These are phyloP conservation scores for Magnusiomyces tetraspermus DNA, from an alignment of 1,139 yeast species.

Conservation along the genomic window DNA sequence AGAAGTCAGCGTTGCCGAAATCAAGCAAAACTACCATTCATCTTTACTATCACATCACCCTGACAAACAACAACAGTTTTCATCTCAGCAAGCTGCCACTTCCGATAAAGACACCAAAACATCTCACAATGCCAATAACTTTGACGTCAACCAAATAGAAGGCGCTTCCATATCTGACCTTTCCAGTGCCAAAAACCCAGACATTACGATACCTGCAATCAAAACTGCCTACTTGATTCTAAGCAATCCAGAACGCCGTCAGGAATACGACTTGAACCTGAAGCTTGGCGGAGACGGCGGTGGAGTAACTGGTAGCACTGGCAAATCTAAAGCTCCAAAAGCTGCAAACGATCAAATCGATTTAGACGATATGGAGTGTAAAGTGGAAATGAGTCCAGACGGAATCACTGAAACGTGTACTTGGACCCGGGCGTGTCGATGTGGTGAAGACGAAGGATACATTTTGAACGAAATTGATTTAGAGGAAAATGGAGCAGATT, in stretches of 20 bases:
- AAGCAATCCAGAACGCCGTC: conserved; percentile 34
- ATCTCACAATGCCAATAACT: conserved; percentile 1
- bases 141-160: neutral
- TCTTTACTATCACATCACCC: conserved; percentile 63
- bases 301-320: conserved; percentile 29
- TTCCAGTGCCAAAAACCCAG: neutral
- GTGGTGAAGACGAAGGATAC: conserved; percentile 50
- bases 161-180: conserved; percentile 21
- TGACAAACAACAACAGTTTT: conserved; percentile 45
- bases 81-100: conserved; percentile 1
- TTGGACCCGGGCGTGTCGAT: conserved; percentile 57
- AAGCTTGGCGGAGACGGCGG: conserved; percentile 32
- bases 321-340: conserved; percentile 24
- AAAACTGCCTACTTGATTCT: conserved; percentile 54
- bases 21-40: conserved; percentile 53
- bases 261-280: conserved; percentile 43
- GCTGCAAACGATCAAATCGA: conserved; percentile 39
- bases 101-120: neutral
- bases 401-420: conserved; percentile 27
- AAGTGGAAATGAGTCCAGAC: conserved; percentile 14
- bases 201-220: conserved; percentile 27
- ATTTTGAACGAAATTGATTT: conserved; percentile 52
- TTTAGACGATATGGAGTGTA: conserved; percentile 41
- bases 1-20: conserved; percentile 35
- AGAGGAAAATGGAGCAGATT: conserved; percentile 39